Conservation (phyloP, 352 stramenopile species). For the Phytophthora tubulina region DNA sequence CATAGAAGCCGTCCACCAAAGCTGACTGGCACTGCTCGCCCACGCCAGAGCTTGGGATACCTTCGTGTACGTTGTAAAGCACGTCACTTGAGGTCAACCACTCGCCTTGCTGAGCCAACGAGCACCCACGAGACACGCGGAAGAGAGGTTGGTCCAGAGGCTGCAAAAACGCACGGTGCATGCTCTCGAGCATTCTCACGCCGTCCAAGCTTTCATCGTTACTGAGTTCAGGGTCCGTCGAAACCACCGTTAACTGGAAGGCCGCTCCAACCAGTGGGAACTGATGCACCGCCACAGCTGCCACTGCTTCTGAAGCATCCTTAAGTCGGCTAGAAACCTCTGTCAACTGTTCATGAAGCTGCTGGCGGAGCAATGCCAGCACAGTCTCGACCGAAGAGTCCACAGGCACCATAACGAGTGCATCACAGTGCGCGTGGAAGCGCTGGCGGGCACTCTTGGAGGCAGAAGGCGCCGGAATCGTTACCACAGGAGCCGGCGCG, state of each 20-base stretch:
- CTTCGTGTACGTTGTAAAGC: conserved; percentile 79
- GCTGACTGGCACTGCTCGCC: conserved; percentile 39
- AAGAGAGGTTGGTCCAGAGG: conserved; percentile 57
- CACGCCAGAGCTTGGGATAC: conserved; percentile 53
- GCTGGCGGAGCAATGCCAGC: conserved; percentile 35
- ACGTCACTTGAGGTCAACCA: conserved; percentile 52
- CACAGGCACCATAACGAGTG: conserved; percentile 50
- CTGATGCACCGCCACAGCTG: conserved; percentile 47
- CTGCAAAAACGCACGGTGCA: conserved; percentile 57
- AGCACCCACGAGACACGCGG: conserved; percentile 46
- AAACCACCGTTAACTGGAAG: conserved; percentile 59
- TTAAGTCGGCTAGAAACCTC: conserved; percentile 37
- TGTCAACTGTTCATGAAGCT: conserved; percentile 41
- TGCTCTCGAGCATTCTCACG: conserved; percentile 27
- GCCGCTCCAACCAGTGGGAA: conserved; percentile 57
- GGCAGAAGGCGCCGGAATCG: conserved; percentile 40
- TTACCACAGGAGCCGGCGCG: conserved; percentile 40
- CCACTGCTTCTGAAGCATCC: conserved; percentile 6
- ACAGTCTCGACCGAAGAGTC: conserved; percentile 19
- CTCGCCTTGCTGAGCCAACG: conserved; percentile 47
- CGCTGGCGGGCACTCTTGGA: conserved; percentile 9
- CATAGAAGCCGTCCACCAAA: conserved; percentile 80
- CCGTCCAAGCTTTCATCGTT: conserved; percentile 27
- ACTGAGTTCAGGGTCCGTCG: conserved; percentile 3
- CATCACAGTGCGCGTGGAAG: conserved; percentile 50